Evolutionary conservation across 2,329 filamentous ascomycete species (phyloP).

Genomic region (Coniochaeta sp.): DNA sequence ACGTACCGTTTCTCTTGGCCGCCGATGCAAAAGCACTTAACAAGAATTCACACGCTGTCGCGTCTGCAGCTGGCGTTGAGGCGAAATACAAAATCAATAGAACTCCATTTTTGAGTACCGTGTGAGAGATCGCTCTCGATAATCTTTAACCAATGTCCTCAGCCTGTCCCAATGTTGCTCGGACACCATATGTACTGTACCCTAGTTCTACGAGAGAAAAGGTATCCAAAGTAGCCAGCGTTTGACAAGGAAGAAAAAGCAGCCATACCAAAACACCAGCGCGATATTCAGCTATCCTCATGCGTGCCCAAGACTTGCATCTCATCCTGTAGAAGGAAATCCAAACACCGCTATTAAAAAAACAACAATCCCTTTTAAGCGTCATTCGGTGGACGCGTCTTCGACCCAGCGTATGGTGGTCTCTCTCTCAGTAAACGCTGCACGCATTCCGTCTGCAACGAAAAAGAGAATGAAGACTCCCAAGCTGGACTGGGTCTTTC

Average conservation of each 20-base stretch:
- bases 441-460: neutral
- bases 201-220: too few relatives aligned
- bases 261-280: neutral
- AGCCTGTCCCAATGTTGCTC: neutral
- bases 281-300: neutral
- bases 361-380: neutral
- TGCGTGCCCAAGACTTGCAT: neutral
- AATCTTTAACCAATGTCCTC: neutral
- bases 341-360: neutral
- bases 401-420: neutral
- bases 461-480: neutral
- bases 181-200: neutral
- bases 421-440: neutral
- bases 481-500: too few relatives aligned
- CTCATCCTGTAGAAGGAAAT: neutral
- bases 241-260: too few relatives aligned
- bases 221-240: too few relatives aligned
- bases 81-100: neutral
- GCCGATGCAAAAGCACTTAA: neutral
- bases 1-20: neutral
- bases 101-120: neutral
- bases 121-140: neutral
- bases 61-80: neutral
- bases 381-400: neutral
- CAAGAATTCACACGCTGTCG: too few relatives aligned